Conservation (phyloP, 2,329 filamentous ascomycete species). For the Fusarium sororula region DNA sequence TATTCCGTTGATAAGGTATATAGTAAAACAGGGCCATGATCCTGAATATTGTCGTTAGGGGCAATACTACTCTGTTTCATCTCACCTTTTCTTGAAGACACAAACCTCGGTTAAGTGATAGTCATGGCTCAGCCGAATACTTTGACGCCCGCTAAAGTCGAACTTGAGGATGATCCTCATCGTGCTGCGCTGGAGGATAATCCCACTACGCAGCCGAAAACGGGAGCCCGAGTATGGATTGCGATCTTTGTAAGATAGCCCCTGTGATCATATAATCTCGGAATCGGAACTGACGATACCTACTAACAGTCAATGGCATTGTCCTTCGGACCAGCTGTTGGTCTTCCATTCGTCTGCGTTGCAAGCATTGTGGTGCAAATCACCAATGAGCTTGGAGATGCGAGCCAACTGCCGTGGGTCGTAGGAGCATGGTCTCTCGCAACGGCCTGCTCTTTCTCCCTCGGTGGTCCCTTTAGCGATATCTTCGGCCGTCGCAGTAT, state of each 20-base stretch:
- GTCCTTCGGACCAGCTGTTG: slow-evolving; percentile 8
- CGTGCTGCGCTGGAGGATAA: slow-evolving; percentile 17
- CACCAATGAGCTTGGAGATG: neutral
- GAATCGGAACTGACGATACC: neutral
- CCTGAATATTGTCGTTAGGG: neutral
- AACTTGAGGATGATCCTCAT: slow-evolving; percentile 20
- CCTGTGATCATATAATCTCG: neutral
- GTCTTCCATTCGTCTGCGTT: neutral
- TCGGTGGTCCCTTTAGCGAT: slow-evolving; percentile 14
- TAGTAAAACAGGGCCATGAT: neutral
- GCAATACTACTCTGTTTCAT: neutral
- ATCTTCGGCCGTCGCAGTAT: slow-evolving; percentile 6
- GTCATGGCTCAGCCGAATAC: neutral
- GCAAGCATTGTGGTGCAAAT: slow-evolving; percentile 9
- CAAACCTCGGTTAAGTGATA: neutral
- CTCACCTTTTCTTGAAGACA: neutral
- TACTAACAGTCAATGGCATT: slow-evolving; percentile 3
- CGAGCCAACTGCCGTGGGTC: slow-evolving; percentile 3
- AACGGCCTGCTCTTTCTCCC: slow-evolving; percentile 14
- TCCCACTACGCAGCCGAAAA: neutral
- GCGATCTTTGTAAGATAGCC: slow-evolving; percentile 1
- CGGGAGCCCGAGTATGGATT: neutral
- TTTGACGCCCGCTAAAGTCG: neutral
- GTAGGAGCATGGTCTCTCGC: slow-evolving; percentile 12
- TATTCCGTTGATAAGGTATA: neutral